Percentiles rank a stretch among this genome's conserved stretches.
These are phyloP conservation scores for Umbelopsis isabellina DNA, from an alignment of 192 early-diverging fungal species.

Conservation along the genomic window DNA sequence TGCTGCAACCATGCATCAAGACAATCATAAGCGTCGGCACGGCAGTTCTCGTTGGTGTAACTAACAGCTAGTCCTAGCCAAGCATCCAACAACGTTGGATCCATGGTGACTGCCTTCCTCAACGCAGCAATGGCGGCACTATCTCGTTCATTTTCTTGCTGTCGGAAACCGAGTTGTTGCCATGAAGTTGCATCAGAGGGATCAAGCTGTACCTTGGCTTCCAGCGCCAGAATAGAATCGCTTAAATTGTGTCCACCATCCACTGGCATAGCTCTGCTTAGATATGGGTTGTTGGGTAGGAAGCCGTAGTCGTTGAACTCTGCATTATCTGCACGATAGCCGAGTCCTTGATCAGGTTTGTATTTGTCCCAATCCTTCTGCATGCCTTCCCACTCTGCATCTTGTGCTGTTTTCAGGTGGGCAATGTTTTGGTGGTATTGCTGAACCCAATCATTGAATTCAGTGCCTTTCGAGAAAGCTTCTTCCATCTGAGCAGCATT, in stretches of 20 bases:
- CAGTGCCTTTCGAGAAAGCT: slow-evolving; percentile 52
- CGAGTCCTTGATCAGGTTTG: slow-evolving; percentile 36
- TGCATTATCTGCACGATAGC: slow-evolving; percentile 57
- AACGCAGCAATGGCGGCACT: slow-evolving; percentile 88
- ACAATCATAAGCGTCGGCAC: slow-evolving; percentile 86
- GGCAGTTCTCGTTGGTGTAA: slow-evolving; percentile 91
- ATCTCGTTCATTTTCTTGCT: slow-evolving; percentile 98
- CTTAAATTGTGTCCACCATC: slow-evolving; percentile 67
- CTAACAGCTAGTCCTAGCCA: slow-evolving; percentile 89
- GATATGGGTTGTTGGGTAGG: slow-evolving; percentile 74
- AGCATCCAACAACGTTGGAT: slow-evolving; percentile 77
- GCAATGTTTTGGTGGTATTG: slow-evolving; percentile 72
- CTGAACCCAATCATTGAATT: slow-evolving; percentile 70
- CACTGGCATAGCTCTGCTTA: slow-evolving; percentile 53
- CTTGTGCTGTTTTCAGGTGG: slow-evolving; percentile 60
- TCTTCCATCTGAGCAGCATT: slow-evolving; percentile 55
- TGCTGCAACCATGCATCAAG: slow-evolving; percentile 87
- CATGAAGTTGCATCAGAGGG: slow-evolving; percentile 81
- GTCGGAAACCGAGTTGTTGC: slow-evolving; percentile 84
- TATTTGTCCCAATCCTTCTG: slow-evolving; percentile 73
- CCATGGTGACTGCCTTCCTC: slow-evolving; percentile 71
- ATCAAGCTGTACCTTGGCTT: slow-evolving; percentile 83
- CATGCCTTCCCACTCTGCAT: slow-evolving; percentile 73
- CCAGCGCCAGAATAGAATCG: slow-evolving; percentile 90
- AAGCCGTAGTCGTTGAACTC: slow-evolving; percentile 77